Base-by-base conservation (phyloP, 2,329 filamentous ascomycete species). In the Pseudocercospora cruenta region DNA sequence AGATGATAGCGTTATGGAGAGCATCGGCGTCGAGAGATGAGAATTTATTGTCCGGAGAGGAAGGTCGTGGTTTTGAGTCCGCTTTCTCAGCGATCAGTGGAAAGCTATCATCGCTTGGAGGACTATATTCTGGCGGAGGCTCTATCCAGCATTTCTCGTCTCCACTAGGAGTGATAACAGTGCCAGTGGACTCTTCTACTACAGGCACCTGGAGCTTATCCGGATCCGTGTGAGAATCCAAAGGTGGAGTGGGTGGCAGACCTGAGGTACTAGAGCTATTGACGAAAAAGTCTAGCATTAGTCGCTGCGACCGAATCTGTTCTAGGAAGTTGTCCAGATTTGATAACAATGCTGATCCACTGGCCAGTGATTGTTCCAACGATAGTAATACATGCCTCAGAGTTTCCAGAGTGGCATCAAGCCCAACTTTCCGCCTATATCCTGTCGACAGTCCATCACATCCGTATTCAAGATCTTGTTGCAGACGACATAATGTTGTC, bases 101-200 rank as follows among this genome's bases (percentile, higher is more conserved):
- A 24, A 65, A 58, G 9, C 60, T 60, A 5, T 36, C 31, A 19
- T 31, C 59, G 4, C 64, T 51, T 5, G 70, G 67, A 22, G 73
- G 71, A 19, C 68, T 72, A 60, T 74, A 74, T 51, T 74, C 68
- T n/a, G 73, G 73, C 22, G 73, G 73, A 53, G 73, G 73, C 33
- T 75, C 72, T 45, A 72, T 69, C 72, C 72, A 75, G 55, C 65
- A 69, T 60, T 60, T 68, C 6, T 66, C 54, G 61, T 74, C 72
- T 6, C 67, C 58, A 2, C 51, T 60, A 39, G 72, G 72, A 2
- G 69, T 74, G 21, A 72, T 67, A 39, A 70, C 72, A 12, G 70
- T 72, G 24, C 71, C 72, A 12, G 70, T 72, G 24, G 63, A 33
- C n/a, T 61, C 45, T 8, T 63, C 49, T 22, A 14, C 22, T 7